Base-by-base conservation (phyloP, 2,329 filamentous ascomycete species). In the Chrysoporthe cubensis region DNA sequence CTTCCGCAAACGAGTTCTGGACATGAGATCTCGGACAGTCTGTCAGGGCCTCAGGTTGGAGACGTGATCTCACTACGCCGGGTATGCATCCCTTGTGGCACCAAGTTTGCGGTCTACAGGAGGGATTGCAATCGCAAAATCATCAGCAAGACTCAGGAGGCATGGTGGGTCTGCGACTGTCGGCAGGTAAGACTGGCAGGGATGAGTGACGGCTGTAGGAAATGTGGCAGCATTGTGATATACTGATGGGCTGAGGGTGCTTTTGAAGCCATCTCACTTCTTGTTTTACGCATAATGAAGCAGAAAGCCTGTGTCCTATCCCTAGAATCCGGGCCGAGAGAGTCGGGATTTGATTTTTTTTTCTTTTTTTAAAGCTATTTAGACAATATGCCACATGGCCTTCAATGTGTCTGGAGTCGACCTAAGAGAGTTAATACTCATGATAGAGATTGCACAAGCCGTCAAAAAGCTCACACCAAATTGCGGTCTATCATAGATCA, bases 71-170 rank as follows among this genome's bases (percentile, higher is more conserved):
- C 68, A 18, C 59, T 69, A 16, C 65, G 68, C 4, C 65, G 68
- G 11, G 62, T 69, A 42, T 69, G 68, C 7, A 69, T 69, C 8
- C 65, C 42, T 11, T 69, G 68, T 32, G 68, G 68, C 1, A 57
- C 68, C 3, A 69, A 59, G 9, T 65, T 65, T 14, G 65, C 48
- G 1, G 62, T 57, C 32, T 69, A 69, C 44, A 69, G 62, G 34
- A 65, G 68, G 34, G 65, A 69, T 4, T 65, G 62, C 62, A 69
- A 69, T 46, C 68, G 68, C 37, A 69, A 62, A 58, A 65, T 69
- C 21, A 65, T 69, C 65, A 69, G 62, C 58, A 69, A 63, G 57
- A 46, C 34, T 1, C 46, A 69, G 16, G 48, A 64, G 43, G 62
- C 62, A 2, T 67, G 62, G 65, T 69, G 68, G 68, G 65, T 65